These are phyloP conservation scores for Fulvia fulva DNA, from an alignment of 2,329 filamentous ascomycete genomes.

Conservation along the genomic window DNA sequence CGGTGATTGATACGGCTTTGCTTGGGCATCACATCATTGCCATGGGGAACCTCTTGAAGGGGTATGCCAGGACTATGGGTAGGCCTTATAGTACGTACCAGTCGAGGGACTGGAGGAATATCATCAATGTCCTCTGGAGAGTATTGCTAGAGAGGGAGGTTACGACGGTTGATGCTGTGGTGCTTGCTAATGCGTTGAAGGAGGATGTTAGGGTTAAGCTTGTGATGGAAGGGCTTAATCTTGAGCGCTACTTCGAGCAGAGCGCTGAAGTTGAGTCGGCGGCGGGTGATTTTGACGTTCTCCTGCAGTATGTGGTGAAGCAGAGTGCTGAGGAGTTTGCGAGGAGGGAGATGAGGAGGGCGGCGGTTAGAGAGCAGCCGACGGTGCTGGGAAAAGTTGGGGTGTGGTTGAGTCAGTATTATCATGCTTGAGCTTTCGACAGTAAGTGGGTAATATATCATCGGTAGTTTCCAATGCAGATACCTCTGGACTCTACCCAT, in stretches of 20 bases:
- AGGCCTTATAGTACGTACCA: constrained; percentile 4
- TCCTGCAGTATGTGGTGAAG: constrained; percentile 9
- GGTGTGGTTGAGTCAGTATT: background rate
- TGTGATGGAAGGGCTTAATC: background rate
- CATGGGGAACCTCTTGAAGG: constrained; percentile 13
- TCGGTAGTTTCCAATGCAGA: too few species aligned
- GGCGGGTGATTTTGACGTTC: constrained; percentile 8
- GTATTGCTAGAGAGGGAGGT: constrained; percentile 6
- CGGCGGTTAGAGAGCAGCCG: constrained; percentile 18
- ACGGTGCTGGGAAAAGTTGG: background rate
- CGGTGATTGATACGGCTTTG: constrained; percentile 1
- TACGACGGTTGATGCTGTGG: constrained; percentile 5
- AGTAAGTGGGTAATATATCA: too few species aligned
- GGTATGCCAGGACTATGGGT: constrained; percentile 6
- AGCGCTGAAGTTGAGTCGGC: constrained; percentile 2
- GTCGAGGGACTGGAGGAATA: constrained; percentile 6
- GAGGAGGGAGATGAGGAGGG: constrained; percentile 29
- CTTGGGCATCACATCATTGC: constrained; percentile 12
- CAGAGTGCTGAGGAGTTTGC: constrained; percentile 8
- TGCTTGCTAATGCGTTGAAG: constrained; percentile 3
- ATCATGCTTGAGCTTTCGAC: too few species aligned
- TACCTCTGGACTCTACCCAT: too few species aligned
- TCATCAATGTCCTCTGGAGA: constrained; percentile 10
- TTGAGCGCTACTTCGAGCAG: constrained; percentile 3
- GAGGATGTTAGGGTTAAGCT: constrained; percentile 4